Conservation (phyloP, 2,329 filamentous ascomycete species). For the Cephalotrichum gorgonifer region DNA sequence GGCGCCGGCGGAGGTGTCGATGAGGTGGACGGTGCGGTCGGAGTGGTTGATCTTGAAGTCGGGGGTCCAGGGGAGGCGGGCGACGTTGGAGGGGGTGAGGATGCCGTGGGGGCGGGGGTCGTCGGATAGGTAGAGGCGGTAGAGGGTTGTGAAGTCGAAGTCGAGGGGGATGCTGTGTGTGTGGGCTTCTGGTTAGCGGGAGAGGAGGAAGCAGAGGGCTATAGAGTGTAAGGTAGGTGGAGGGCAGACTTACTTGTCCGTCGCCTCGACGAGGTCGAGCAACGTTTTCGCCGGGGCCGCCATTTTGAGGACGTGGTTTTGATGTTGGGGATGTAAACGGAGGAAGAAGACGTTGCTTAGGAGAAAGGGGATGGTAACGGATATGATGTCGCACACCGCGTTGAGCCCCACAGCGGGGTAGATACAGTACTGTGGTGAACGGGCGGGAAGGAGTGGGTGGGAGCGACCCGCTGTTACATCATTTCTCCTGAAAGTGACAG, state of each 20-base stretch:
- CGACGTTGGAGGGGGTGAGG: constrained; percentile 32
- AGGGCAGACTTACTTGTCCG: constrained; percentile 27
- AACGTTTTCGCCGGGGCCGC: constrained; percentile 13
- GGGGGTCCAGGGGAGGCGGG: constrained; percentile 34
- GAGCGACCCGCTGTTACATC: no score
- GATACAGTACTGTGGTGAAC: no score
- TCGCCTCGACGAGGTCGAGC: constrained; percentile 26
- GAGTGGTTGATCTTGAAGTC: constrained; percentile 24
- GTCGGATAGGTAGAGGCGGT: constrained; percentile 31
- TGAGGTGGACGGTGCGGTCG: constrained; percentile 20
- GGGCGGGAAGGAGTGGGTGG: no score
- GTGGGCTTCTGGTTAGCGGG: not conserved
- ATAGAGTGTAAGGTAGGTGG: constrained; percentile 6
- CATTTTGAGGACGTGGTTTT: not conserved
- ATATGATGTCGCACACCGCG: no score
- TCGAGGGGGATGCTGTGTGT: constrained; percentile 33
- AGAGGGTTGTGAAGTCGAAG: constrained; percentile 31
- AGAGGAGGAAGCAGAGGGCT: constrained; percentile 6
- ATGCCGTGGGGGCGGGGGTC: constrained; percentile 39
- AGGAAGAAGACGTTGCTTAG: not conserved
- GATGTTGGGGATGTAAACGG: not conserved
- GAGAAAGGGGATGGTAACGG: no score
- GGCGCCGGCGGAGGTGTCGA: constrained; percentile 11
- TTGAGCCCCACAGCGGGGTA: no score
- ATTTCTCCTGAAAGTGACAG: no score